These are phyloP conservation scores for Conoideocrella luteorostrata DNA, from an alignment of 2,329 filamentous ascomycete genomes.

Conservation along the genomic window DNA sequence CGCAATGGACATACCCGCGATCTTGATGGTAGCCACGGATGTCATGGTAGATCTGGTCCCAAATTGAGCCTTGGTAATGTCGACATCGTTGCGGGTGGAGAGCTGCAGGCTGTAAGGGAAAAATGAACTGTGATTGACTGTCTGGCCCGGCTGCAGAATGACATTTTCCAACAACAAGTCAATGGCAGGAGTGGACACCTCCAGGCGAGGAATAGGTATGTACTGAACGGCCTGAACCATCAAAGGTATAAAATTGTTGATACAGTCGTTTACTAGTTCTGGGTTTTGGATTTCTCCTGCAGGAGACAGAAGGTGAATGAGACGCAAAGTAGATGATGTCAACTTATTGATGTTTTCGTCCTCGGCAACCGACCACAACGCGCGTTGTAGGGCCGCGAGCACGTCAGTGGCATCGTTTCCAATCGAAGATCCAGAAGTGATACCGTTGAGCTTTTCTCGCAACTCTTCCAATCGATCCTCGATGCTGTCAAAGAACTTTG, in stretches of 20 bases:
- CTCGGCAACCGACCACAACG: conserved; percentile 60
- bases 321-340: conserved; percentile 56
- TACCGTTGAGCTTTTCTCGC: conserved; percentile 51
- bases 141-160: conserved; percentile 79
- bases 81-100: conserved; percentile 78
- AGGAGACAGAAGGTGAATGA: conserved; percentile 65
- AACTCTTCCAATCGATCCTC: conserved; percentile 48
- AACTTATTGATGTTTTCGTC: conserved; percentile 70
- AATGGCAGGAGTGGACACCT: conserved; percentile 74
- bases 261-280: conserved; percentile 66
- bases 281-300: conserved; percentile 57
- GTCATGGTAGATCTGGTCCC: conserved; percentile 58
- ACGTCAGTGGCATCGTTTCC: conserved; percentile 67
- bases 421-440: conserved; percentile 61
- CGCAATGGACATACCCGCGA: conserved; percentile 76
- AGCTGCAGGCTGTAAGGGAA: conserved; percentile 77
- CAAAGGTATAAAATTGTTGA: conserved; percentile 76
- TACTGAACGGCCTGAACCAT: conserved; percentile 74
- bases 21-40: conserved; percentile 68
- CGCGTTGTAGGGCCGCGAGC: conserved; percentile 60
- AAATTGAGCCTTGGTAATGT: conserved; percentile 67
- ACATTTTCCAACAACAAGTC: conserved; percentile 87
- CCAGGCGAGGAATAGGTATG: conserved; percentile 83
- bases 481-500: conserved; percentile 74
- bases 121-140: conserved; percentile 81